A percentile compares a stretch with the other conserved stretches of the same genome.
These are phyloP conservation scores for Colletotrichum camelliae DNA, from an alignment of 2,329 filamentous ascomycete genomes.

Conservation along the genomic window DNA sequence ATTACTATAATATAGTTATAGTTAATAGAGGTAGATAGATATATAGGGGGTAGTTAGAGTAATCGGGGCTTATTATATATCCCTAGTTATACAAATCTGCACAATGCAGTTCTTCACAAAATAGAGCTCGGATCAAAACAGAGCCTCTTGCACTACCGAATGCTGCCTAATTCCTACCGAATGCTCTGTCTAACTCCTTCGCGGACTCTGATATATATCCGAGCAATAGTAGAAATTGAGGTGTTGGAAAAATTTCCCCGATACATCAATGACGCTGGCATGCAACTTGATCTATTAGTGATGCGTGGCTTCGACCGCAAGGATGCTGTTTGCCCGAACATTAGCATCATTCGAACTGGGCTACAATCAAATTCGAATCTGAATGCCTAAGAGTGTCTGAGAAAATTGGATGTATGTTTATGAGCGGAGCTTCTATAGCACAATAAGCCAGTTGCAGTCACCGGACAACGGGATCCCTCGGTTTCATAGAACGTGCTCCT, in stretches of 20 bases:
- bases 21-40: too few species aligned
- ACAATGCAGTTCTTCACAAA: too few species aligned
- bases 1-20: too few species aligned
- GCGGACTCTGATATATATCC: neutral
- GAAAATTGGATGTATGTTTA: neutral
- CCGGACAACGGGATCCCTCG: neutral
- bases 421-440: neutral
- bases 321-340: neutral
- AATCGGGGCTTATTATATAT: too few species aligned
- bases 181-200: neutral
- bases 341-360: neutral
- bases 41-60: too few species aligned
- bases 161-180: neutral
- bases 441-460: neutral
- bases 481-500: neutral
- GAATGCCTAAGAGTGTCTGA: rapidly evolving
- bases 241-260: neutral
- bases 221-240: neutral
- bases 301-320: neutral
- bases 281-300: neutral
- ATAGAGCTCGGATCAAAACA: neutral
- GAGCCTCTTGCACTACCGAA: neutral
- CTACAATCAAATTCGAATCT: neutral
- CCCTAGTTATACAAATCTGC: too few species aligned
- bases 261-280: neutral